A percentile compares a stretch with the other conserved stretches of the same genome.
Evolutionary conservation across 345 rosid species (phyloP).

Genomic region (Eucalyptus urophylla): DNA sequence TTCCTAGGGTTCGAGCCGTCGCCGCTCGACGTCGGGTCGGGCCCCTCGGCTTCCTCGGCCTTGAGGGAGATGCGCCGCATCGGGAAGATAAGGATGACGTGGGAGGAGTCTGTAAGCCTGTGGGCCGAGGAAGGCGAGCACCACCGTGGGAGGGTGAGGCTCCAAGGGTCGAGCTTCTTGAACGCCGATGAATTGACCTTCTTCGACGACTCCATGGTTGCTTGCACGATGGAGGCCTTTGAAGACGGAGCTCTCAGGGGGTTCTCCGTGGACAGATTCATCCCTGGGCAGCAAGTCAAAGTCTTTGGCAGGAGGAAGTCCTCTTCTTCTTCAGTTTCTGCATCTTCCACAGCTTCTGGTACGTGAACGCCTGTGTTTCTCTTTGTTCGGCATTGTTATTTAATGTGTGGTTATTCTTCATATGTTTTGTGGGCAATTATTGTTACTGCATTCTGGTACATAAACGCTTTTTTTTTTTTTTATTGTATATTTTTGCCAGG

Average conservation of each 20-base stretch:
- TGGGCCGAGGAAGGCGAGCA: constrained; percentile 96
- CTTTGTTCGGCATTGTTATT: background rate
- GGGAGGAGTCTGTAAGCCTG: constrained; percentile 95
- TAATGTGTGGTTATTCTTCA: background rate
- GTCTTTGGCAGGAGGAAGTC: constrained; percentile 80
- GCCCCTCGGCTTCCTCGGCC: constrained; percentile 15
- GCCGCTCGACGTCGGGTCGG: constrained; percentile 12
- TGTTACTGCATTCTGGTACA: background rate
- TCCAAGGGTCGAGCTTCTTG: constrained; percentile 65
- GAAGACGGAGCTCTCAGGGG: constrained; percentile 77
- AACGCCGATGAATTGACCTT: constrained; percentile 81
- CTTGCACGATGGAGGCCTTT: constrained; percentile 78
- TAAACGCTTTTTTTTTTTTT: background rate
- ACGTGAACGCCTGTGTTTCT: background rate
- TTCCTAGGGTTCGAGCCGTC: constrained; percentile 42
- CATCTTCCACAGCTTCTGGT: constrained; percentile 5
- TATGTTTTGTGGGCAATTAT: background rate
- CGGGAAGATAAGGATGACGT: constrained; percentile 82
- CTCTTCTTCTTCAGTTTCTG: constrained; percentile 26
- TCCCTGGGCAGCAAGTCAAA: constrained; percentile 77
- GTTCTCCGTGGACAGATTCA: constrained; percentile 80
- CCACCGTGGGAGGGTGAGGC: constrained; percentile 65
- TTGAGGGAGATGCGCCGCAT: constrained; percentile 71
- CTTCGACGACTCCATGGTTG: constrained; percentile 79
- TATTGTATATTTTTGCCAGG: constrained; percentile 5